Evolutionary conservation across 345 rosid genomes (phyloP).

Genomic region (Eucalyptus cloeziana): DNA sequence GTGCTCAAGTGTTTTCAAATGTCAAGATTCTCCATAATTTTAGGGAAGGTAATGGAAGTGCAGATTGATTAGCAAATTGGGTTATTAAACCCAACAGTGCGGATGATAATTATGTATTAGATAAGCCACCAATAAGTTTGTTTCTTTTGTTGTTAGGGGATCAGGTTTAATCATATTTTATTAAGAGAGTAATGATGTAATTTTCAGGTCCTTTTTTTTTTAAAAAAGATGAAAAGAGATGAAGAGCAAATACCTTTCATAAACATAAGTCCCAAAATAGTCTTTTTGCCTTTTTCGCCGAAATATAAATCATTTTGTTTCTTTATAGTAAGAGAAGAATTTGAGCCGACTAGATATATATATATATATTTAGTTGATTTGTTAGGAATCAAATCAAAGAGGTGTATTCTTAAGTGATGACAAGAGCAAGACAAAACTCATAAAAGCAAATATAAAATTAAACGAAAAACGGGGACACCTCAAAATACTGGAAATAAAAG

Average conservation of each 20-base stretch:
- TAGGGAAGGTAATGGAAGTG: not conserved
- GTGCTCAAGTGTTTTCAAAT: too few species aligned
- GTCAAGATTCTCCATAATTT: not conserved
- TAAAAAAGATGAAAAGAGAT: not conserved
- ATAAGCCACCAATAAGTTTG: not conserved
- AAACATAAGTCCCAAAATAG: not conserved
- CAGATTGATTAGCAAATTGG: too few species aligned
- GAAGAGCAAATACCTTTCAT: not conserved
- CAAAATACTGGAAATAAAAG: too few species aligned
- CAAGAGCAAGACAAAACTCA: too few species aligned
- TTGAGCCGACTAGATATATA: not conserved
- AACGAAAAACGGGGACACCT: not conserved
- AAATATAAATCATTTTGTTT: not conserved
- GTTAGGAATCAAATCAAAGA: not conserved
- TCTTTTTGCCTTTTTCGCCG: not conserved
- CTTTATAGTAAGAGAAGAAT: not conserved
- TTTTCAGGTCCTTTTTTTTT: too few species aligned
- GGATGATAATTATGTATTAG: too few species aligned
- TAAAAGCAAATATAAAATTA: not conserved
- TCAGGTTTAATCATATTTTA: too few species aligned
- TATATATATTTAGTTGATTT: not conserved
- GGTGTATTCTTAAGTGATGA: fast-evolving
- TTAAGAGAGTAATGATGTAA: not conserved
- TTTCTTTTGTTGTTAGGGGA: not conserved
- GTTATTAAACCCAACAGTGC: not conserved